Percentiles rank a stretch among this genome's conserved stretches.
These are phyloP conservation scores for Lathyrus aphaca DNA, from an alignment of 306 rosid genomes.

Conservation along the genomic window DNA sequence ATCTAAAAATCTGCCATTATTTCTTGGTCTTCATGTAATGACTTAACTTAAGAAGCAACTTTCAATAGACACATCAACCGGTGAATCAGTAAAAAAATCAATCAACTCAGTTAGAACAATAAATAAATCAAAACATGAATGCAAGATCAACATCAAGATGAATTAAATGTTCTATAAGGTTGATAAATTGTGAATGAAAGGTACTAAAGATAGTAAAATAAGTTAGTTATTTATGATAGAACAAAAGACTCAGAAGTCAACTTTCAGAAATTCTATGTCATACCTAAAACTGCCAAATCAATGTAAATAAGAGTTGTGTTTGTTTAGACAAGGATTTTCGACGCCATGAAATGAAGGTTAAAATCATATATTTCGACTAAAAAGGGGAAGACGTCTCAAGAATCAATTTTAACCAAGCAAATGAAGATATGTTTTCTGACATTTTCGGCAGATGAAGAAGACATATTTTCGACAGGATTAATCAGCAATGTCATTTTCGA, in stretches of 20 bases:
- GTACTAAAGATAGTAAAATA: background rate
- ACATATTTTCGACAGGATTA: too few species aligned
- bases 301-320: too few species aligned
- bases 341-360: too few species aligned
- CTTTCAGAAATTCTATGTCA: background rate
- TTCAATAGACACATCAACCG: slow-evolving; percentile 21
- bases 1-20: slow-evolving; percentile 43
- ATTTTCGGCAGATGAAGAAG: too few species aligned
- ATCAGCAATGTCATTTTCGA: too few species aligned
- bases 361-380: too few species aligned
- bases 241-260: background rate
- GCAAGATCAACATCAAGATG: background rate
- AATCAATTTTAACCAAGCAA: too few species aligned
- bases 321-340: too few species aligned
- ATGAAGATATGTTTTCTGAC: too few species aligned
- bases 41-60: slow-evolving; percentile 26
- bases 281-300: background rate
- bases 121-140: background rate
- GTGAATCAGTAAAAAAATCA: slow-evolving; percentile 31
- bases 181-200: background rate
- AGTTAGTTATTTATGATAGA: background rate
- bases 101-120: background rate
- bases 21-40: background rate
- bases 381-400: too few species aligned
- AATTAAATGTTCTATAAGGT: background rate